Conservation (phyloP, 306 rosid species). For the Prunus mira region DNA sequence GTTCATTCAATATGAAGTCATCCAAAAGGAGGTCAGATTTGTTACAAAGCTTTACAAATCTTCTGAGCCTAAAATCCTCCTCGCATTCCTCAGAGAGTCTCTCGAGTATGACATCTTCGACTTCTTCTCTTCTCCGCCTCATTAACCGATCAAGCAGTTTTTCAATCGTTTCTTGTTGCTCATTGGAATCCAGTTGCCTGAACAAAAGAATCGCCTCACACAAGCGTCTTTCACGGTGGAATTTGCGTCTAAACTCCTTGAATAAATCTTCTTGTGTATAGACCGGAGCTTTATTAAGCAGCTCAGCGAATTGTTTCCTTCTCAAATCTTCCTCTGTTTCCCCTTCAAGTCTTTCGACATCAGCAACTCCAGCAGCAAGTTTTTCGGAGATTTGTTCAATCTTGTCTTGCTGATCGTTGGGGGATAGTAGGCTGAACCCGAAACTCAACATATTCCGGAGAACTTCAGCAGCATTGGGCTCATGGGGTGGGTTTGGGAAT, state of each 20-base stretch:
- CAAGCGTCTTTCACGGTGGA: background rate
- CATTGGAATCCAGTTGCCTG: background rate
- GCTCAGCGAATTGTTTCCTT: background rate
- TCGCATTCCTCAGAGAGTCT: background rate
- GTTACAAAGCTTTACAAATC: background rate
- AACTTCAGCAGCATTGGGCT: too few species aligned
- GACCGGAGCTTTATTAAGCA: background rate
- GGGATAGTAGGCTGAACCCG: background rate
- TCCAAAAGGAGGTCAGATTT: too few species aligned
- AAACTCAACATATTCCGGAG: background rate
- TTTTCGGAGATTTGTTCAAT: background rate
- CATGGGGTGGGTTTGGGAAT: too few species aligned
- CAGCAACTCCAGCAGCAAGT: background rate
- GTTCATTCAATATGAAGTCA: background rate
- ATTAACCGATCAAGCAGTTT: background rate
- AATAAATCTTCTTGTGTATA: background rate
- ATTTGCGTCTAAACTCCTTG: background rate
- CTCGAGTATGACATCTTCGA: background rate
- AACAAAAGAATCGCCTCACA: background rate
- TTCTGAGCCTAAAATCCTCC: conserved; percentile 3
- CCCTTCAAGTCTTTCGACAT: background rate
- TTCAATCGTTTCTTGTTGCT: background rate
- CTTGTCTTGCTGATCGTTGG: background rate
- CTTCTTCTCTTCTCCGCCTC: background rate
- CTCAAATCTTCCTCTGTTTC: background rate